Evolutionary conservation across 208 protist genomes (phyloP).

Genomic region (Trypanosomatidae sp.): DNA sequence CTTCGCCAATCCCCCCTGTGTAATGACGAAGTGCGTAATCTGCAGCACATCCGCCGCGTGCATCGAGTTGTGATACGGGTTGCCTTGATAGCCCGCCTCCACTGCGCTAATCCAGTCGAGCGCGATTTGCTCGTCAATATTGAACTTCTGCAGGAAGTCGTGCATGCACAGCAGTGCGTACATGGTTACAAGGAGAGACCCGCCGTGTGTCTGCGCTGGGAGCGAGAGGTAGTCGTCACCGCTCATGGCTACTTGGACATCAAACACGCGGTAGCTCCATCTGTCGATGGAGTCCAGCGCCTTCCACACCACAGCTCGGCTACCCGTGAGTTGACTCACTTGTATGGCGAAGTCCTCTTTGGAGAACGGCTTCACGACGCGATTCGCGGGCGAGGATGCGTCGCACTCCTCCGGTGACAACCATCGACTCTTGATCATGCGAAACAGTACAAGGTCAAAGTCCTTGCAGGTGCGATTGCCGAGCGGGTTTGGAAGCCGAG

Average conservation of each 20-base stretch:
- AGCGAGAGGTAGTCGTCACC: constrained; percentile 77
- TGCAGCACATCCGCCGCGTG: constrained; percentile 93
- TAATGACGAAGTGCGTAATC: constrained; percentile 87
- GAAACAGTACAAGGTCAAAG: constrained; percentile 71
- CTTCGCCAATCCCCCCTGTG: constrained; percentile 65
- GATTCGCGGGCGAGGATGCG: constrained; percentile 39
- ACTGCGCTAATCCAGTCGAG: constrained; percentile 90
- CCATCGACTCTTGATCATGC: constrained; percentile 87
- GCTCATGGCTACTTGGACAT: constrained; percentile 71
- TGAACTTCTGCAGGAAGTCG: constrained; percentile 87
- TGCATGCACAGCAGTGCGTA: constrained; percentile 89
- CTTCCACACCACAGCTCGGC: constrained; percentile 56
- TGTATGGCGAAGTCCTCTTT: constrained; percentile 40
- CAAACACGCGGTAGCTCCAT: constrained; percentile 90
- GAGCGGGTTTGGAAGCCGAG: constrained; percentile 61
- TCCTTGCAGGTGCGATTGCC: constrained; percentile 71
- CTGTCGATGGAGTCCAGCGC: constrained; percentile 73
- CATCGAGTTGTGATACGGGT: constrained; percentile 94
- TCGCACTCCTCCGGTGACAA: constrained; percentile 48
- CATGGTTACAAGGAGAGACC: constrained; percentile 85
- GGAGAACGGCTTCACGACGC: constrained; percentile 72
- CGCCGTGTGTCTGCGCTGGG: constrained; percentile 54
- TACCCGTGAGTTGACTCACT: constrained; percentile 39
- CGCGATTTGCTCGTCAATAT: constrained; percentile 87
- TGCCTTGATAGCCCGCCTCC: constrained; percentile 91